Percentiles rank a stretch among this genome's conserved stretches.
phyloP scores from a whole-genome alignment of 2,329 filamentous ascomycete genomes.

The Fusarium denticulatum region DNA sequence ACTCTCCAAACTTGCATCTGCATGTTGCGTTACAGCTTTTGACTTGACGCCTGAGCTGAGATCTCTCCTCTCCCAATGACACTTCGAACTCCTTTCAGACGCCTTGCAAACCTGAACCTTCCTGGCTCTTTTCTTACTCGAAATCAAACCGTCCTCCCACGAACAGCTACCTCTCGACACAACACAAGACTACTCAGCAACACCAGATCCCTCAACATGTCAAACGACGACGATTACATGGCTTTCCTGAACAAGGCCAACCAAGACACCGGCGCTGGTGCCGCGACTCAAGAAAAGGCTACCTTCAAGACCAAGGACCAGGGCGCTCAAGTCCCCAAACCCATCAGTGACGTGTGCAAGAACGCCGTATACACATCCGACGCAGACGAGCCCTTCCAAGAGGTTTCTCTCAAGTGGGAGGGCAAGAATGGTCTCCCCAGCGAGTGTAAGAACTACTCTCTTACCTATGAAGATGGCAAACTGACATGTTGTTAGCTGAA shows the following conservation, averaged over 20 bases:
- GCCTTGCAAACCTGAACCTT: slow-evolving; percentile 4
- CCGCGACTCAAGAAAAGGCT: slow-evolving; percentile 27
- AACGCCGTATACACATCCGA: slow-evolving; percentile 79
- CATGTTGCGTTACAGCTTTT: slow-evolving; percentile 17
- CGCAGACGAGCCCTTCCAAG: slow-evolving; percentile 85
- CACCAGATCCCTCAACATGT: slow-evolving; percentile 60
- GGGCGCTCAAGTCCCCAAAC: slow-evolving; percentile 68
- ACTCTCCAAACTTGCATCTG: slow-evolving; percentile 31
- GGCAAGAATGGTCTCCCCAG: slow-evolving; percentile 64
- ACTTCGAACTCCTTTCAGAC: slow-evolving; percentile 13
- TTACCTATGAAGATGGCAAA: neutral
- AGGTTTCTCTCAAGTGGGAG: slow-evolving; percentile 73
- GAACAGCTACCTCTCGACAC: neutral
- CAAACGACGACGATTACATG: slow-evolving; percentile 83
- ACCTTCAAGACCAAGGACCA: slow-evolving; percentile 63
- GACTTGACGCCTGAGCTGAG: slow-evolving; percentile 24
- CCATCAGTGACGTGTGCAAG: slow-evolving; percentile 60
- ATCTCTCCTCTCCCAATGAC: slow-evolving; percentile 33
- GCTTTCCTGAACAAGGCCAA: slow-evolving; percentile 90
- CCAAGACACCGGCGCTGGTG: slow-evolving; percentile 65
- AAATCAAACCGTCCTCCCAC: neutral
- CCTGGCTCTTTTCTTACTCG: neutral
- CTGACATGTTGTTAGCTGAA: slow-evolving; percentile 61
- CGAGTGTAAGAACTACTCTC: slow-evolving; percentile 61
- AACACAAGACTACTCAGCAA: slow-evolving; percentile 32